Conservation (phyloP, 805 yeast genomes). For the Huiozyma sinensis region DNA sequence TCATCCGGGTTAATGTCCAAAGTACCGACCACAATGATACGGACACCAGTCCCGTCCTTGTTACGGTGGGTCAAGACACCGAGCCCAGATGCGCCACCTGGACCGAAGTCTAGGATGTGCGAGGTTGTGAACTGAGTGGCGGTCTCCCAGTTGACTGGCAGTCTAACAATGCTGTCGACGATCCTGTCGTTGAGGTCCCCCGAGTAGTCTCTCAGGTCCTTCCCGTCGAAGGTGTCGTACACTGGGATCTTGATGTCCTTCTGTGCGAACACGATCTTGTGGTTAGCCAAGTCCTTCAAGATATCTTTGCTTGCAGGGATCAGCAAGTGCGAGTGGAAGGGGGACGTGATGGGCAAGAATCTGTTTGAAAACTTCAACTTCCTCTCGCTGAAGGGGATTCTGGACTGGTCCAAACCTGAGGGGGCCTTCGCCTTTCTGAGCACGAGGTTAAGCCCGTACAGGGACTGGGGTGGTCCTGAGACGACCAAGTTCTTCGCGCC, state of each 20-base stretch:
- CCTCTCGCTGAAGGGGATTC: conserved; percentile 89
- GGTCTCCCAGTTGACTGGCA: conserved; percentile 90
- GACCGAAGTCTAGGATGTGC: conserved; percentile 94
- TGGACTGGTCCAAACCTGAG: conserved; percentile 86
- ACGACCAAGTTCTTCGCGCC: conserved; percentile 95
- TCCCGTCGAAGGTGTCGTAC: conserved; percentile 79
- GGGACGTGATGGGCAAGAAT: conserved; percentile 90
- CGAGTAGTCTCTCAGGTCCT: conserved; percentile 49
- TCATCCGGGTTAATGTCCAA: conserved; percentile 62
- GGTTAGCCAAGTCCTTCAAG: conserved; percentile 49
- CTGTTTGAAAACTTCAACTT: conserved; percentile 87
- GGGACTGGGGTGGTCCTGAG: conserved; percentile 96
- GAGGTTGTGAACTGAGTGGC: conserved; percentile 77
- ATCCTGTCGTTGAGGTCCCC: conserved; percentile 59
- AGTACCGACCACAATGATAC: conserved; percentile 89
- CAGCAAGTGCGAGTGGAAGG: conserved; percentile 89
- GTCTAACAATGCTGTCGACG: conserved; percentile 71
- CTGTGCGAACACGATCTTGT: conserved; percentile 46
- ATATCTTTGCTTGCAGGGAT: conserved; percentile 60
- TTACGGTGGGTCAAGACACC: conserved; percentile 95
- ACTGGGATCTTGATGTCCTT: conserved; percentile 70
- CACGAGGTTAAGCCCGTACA: conserved; percentile 87
- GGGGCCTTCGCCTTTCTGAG: conserved; percentile 92
- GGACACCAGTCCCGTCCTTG: conserved; percentile 96
- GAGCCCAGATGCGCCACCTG: conserved; percentile 95